phyloP scores from a whole-genome alignment of 768 basidiomycete genomes.

The Clavulina sp. region DNA sequence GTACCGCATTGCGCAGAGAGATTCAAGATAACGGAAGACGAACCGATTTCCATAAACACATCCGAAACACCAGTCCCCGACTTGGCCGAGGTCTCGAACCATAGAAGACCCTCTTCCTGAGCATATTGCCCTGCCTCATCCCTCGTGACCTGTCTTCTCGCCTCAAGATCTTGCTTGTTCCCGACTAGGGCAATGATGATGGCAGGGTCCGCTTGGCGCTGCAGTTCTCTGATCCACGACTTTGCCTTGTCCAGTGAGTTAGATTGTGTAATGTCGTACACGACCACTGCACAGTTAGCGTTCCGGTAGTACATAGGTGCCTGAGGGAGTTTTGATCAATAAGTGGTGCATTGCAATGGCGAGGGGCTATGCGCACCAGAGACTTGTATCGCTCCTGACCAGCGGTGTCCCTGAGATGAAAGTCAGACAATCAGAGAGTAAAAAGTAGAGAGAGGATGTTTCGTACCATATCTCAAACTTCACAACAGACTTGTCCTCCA shows the following conservation, averaged over 20 bases:
- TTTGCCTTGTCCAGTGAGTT: conserved; percentile 88
- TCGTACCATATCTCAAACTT: conserved; percentile 96
- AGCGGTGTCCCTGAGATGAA: conserved; percentile 70
- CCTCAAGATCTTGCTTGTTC: conserved; percentile 81
- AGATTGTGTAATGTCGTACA: conserved; percentile 88
- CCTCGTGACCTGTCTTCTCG: conserved; percentile 66
- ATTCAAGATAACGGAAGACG: conserved; percentile 13
- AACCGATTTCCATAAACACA: conserved; percentile 75
- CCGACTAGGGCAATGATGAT: conserved; percentile 94
- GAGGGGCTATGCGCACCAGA: neutral
- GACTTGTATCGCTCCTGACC: conserved; percentile 85
- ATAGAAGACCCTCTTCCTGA: conserved; percentile 82
- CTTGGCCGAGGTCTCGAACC: conserved; percentile 86
- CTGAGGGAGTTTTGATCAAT: conserved; percentile 19
- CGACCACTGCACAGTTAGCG: conserved; percentile 85
- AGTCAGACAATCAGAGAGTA: conserved; percentile 4
- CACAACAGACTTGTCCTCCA: conserved; percentile 77
- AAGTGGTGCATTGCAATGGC: neutral
- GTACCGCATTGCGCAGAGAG: neutral
- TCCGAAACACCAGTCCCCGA: conserved; percentile 70
- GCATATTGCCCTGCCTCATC: conserved; percentile 89
- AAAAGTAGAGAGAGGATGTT: neutral
- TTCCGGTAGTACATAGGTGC: conserved; percentile 96
- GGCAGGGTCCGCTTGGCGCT: conserved; percentile 92
- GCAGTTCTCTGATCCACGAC: conserved; percentile 90